phyloP scores from a whole-genome alignment of 345 rosid genomes.

The Cardamine chenopodiifolia region DNA sequence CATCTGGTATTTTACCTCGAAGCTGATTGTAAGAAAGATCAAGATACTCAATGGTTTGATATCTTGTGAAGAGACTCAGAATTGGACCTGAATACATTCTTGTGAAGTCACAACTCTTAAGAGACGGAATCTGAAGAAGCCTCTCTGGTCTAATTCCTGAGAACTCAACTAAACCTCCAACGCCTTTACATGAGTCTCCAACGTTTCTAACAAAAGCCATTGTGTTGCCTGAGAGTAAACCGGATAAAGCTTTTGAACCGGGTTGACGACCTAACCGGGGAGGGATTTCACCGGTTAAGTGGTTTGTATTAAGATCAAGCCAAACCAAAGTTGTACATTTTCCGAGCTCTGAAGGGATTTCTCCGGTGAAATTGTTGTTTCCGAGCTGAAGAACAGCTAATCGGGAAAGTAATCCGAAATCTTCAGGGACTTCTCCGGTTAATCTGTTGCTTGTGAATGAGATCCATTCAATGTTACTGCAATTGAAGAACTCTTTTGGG shows the following conservation, averaged over 20 bases:
- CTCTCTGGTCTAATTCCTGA: slow-evolving; percentile 93
- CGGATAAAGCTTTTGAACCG: slow-evolving; percentile 79
- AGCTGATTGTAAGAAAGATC: slow-evolving; percentile 91
- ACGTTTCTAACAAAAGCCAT: slow-evolving; percentile 87
- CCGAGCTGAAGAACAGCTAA: slow-evolving; percentile 92
- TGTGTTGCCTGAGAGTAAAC: slow-evolving; percentile 79
- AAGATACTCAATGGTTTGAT: slow-evolving; percentile 85
- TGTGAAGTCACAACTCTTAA: slow-evolving; percentile 82
- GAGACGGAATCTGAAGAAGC: slow-evolving; percentile 68
- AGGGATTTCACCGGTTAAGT: slow-evolving; percentile 89
- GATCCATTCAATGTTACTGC: slow-evolving; percentile 91
- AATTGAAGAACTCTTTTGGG: slow-evolving; percentile 73
- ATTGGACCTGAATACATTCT: slow-evolving; percentile 92
- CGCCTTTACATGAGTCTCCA: slow-evolving; percentile 95
- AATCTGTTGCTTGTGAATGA: slow-evolving; percentile 83
- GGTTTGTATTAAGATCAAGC: slow-evolving; percentile 89
- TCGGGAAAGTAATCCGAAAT: slow-evolving; percentile 67
- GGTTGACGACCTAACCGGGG: slow-evolving; percentile 84
- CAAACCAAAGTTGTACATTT: slow-evolving; percentile 89
- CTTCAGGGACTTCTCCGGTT: slow-evolving; percentile 65
- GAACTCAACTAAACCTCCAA: slow-evolving; percentile 88
- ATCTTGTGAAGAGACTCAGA: slow-evolving; percentile 80
- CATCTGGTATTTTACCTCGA: slow-evolving; percentile 82
- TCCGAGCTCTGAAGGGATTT: slow-evolving; percentile 81
- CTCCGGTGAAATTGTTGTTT: slow-evolving; percentile 84